Evolutionary conservation across 2,329 filamentous ascomycete species (phyloP), one percentile per base, ranked within the genome.

Genomic region (Trichoderma simmonsii): DNA sequence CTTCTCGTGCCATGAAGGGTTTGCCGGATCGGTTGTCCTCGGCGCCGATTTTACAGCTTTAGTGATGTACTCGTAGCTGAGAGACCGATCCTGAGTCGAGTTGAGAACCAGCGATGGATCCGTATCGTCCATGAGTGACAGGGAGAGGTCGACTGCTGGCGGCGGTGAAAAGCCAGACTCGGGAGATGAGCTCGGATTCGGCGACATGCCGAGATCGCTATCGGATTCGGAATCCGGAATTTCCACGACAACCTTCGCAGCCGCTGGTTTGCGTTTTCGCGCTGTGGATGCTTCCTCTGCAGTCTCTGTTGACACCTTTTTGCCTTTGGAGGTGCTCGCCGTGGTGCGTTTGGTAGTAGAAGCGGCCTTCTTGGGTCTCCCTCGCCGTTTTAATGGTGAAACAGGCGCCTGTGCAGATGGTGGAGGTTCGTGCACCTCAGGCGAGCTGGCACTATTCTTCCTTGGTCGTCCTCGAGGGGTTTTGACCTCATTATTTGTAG

Each of bases 1-100:
- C 82, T 94, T 97, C 81, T 98, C 94, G 76, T 97, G 87, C 93
- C 95, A 98, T 2, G 89, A 94, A 15, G 89, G 89, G 3, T 86
- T 79, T 7, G 75, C 74, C 1, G 85, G 81, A 74, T 90, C 83
- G 4, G 76, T 83, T 0, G 87, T 85, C 14, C 83, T 84, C 3
- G 88, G 85, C 4, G 85, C 83, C 1, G 82, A 82, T 9, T 77
- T 86, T 11, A 92, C 82, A 1, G 89, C 89, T 51, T 83, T 82
- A 0, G 86, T 87, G 66, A 92, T 90, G 74, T 84, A 80, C 30
- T 77, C 76, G 73, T 90, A 90, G 28, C 90, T 76, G 0, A 77
- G 78, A 0, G 81, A 75, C 74, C 88, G 83, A 59, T 85, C 78
- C 12, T 82, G 80, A 0, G 81, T 84, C 0, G 83, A 81, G 21